Conservation (phyloP, 805 yeast genomes). For the Metschnikowia peoriensis region DNA sequence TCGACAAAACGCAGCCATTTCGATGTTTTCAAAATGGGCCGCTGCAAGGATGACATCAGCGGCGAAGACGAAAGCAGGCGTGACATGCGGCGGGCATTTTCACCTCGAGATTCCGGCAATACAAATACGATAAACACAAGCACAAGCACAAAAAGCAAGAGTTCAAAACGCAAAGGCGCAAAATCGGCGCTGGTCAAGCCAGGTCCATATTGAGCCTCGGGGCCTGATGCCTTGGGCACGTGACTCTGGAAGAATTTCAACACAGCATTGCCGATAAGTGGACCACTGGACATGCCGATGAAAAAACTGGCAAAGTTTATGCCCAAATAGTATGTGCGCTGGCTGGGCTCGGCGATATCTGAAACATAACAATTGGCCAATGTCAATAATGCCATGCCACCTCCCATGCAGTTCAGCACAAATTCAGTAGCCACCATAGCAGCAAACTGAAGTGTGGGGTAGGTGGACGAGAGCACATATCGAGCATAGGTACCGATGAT, state of each 20-base stretch:
- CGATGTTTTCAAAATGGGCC: neutral
- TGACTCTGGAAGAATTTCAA: constrained; percentile 5
- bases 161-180: constrained; percentile 31
- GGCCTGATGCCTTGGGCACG: neutral
- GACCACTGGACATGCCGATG: constrained; percentile 64
- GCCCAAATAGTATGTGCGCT: constrained; percentile 59
- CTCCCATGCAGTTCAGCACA: constrained; percentile 60
- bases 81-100: constrained; percentile 51
- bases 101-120: constrained; percentile 67
- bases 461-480: constrained; percentile 27
- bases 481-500: constrained; percentile 23
- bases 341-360: constrained; percentile 65
- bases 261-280: constrained; percentile 45
- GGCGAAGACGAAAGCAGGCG: constrained; percentile 35
- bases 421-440: constrained; percentile 44
- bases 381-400: constrained; percentile 52
- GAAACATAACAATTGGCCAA: constrained; percentile 67
- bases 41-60: constrained; percentile 8
- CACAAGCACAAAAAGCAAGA: constrained; percentile 34
- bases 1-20: neutral
- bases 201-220: constrained; percentile 8
- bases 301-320: constrained; percentile 56
- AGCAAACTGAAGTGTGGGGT: constrained; percentile 28
- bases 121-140: constrained; percentile 28
- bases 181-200: constrained; percentile 28